Evolutionary conservation across 148 eudicot species (phyloP), one percentile per base, ranked within the genome.

Genomic region (Camellia sinensis): DNA sequence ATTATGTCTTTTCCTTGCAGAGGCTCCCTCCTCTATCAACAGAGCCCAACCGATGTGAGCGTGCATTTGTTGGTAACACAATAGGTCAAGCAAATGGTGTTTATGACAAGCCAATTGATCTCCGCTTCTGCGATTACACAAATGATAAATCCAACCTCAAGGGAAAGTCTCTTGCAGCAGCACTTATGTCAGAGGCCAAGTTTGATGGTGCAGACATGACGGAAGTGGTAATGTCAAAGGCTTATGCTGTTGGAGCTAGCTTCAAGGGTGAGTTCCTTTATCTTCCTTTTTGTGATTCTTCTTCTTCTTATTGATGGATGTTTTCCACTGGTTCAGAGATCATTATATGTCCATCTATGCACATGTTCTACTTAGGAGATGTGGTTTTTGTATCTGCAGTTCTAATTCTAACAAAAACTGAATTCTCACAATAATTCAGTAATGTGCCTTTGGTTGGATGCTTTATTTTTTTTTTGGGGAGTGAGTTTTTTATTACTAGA

Each of bases 31-130:
- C 99, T 65, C 80, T 96, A 78, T 96, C 98, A n/a, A 93, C 86
- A 9, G 99, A 96, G 0, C 92, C 99, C 64, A 70, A 88, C 41
- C 85, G 99, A 17, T 96, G 99, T 76, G 92, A 93, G 85, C 94
- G 95, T 82, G 99, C 99, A 70, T 96, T 89, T 84, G 97, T 94
- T 53, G 99, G 99, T 7, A 96, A 96, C 84, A 96, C 99, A 4
- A 96, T 96, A 73, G 99, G 98, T 79, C 99, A 96, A 83, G 99
- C 99, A 15, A 96, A 96, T 86, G 99, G 99, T 46, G 99, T 96
- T 68, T 96, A 93, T 79, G 99, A 96, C 80, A 96, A 93, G 82
- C 85, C 97, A 29, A 88, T 96, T 77, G 99, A 96, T 88, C 94
- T 96, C 52, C 97, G 99, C 45, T 91, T 85, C 62, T 96, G 99